Conservation (phyloP, 345 rosid species). For the Ailanthus altissimus region DNA sequence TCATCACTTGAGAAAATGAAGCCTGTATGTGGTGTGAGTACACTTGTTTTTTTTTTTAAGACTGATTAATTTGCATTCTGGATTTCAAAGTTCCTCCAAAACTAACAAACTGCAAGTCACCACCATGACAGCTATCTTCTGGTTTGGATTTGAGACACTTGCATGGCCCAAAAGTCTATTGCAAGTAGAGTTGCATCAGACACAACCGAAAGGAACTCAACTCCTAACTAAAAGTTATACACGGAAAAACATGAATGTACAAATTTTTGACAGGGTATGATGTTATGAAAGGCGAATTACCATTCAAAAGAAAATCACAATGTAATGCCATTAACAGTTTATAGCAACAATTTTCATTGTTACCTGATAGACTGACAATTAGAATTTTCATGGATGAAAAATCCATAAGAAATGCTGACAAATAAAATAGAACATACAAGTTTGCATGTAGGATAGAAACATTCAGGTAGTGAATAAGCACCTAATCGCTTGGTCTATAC, state of each 20-base stretch:
- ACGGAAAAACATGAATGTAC: slow-evolving; percentile 14
- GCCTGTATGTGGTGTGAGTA: slow-evolving; percentile 10
- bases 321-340: background rate
- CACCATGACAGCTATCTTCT: slow-evolving; percentile 27
- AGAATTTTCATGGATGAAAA: background rate
- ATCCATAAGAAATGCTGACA: background rate
- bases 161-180: slow-evolving; percentile 17
- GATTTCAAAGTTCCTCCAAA: slow-evolving; percentile 5
- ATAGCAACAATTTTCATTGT: background rate
- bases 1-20: background rate
- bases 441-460: background rate
- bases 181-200: slow-evolving; percentile 19
- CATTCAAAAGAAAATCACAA: background rate
- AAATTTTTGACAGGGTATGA: background rate
- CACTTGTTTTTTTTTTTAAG: background rate
- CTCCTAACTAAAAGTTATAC: slow-evolving; percentile 11
- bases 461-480: background rate
- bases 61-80: slow-evolving; percentile 2
- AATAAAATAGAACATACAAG: background rate
- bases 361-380: background rate
- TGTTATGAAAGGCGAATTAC: background rate
- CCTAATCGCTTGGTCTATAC: background rate
- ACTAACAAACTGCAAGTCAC: slow-evolving; percentile 17
- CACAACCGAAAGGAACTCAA: slow-evolving; percentile 17
- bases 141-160: slow-evolving; percentile 30